phyloP scores from a whole-genome alignment of 116 monocot species.

The Phalaenopsis hybrid region DNA sequence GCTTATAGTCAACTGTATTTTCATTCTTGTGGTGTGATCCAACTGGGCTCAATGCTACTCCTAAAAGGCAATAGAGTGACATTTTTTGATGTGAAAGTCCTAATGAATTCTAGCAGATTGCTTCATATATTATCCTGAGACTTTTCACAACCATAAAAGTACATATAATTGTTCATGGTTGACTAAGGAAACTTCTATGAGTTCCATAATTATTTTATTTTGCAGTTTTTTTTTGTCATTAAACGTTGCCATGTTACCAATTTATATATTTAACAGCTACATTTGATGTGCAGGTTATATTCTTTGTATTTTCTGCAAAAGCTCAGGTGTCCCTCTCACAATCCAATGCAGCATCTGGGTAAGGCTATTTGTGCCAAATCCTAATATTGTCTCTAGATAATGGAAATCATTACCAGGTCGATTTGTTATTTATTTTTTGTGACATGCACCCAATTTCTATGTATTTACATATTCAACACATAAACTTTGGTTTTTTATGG shows the following conservation, averaged over 20 bases:
- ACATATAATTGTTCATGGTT: neutral
- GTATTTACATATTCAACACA: too few relatives aligned
- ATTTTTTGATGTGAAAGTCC: neutral
- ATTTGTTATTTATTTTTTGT: neutral
- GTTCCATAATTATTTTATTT: neutral
- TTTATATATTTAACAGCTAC: constrained; percentile 2
- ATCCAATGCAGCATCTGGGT: constrained; percentile 5
- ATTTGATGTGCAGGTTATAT: constrained; percentile 6
- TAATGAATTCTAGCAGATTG: neutral
- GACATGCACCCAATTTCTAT: too few relatives aligned
- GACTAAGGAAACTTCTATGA: neutral
- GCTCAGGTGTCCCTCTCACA: constrained; percentile 11
- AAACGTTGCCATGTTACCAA: neutral
- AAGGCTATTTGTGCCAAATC: constrained; percentile 3
- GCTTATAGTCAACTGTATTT: neutral
- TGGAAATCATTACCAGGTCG: neutral
- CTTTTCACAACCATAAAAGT: neutral
- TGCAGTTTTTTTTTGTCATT: neutral
- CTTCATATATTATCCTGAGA: neutral
- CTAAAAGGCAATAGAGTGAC: neutral
- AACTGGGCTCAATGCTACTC: neutral
- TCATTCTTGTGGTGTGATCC: neutral
- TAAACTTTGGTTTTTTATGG: too few relatives aligned
- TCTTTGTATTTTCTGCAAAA: constrained; percentile 12
- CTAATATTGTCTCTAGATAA: neutral